Base-by-base conservation (phyloP, 805 yeast species). In the Ogataea henricii region DNA sequence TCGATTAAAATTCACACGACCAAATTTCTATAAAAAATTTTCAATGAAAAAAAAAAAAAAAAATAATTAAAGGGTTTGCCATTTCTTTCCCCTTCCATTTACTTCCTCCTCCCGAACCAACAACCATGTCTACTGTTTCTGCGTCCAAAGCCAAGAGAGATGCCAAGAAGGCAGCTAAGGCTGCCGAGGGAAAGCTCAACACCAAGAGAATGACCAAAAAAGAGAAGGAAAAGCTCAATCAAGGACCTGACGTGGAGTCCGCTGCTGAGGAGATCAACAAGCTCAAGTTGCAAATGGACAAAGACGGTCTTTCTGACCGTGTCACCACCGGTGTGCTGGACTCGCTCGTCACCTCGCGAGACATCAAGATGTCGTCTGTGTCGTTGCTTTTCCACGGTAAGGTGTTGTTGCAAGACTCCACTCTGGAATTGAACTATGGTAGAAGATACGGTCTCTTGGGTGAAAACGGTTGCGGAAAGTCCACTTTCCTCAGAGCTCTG, bases 381-480 rank as follows among this genome's bases (percentile, higher is more conserved):
- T 89, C 98, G 7, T 77, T 92, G 58, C 81, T 90, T 57, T 94
- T 94, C 85, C 99, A 94, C 72, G 99, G 99, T 75, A 92, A 91
- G 68, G 97, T 94, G 48, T 76, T 94, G 67, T 80, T 92, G 60
- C 97, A 89, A 73, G 98, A 94, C 72, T 86, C 97, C 33, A 78
- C 77, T 41, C 73, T 94, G 59, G 99, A 94, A 76, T 82, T 94
- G 72, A 94, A 94, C 75, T 92, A 84, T 70, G 99, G 98, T 68
- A 87, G 97, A 76, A 85, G 96, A 73, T 94, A 94, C 69, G 99
- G 99, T 74, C 78, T 94, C 53, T 79, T 94, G 65, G 99, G 99
- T 65, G 98, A 91, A 72, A 94, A 94, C 71, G 99, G 99, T 57
- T 94, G 98, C 76, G 99, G 99, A 76, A 94, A 94, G 73, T 90